phyloP scores from a whole-genome alignment of 345 rosid genomes.

The Bretschneidera sinensis region DNA sequence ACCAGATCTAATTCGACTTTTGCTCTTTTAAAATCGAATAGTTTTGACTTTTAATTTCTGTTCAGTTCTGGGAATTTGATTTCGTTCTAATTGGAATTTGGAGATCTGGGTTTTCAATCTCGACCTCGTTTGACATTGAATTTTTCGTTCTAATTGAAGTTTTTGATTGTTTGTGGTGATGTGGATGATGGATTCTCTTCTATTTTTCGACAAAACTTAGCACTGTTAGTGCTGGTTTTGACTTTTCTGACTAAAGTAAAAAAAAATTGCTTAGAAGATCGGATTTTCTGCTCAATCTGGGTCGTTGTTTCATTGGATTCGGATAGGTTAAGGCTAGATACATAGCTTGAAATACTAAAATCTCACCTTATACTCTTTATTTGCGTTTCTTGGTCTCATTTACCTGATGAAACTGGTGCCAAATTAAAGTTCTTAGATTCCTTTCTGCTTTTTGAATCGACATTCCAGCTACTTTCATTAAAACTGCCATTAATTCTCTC shows the following conservation, averaged over 20 bases:
- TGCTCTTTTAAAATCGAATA: not conserved
- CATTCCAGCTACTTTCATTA: not conserved
- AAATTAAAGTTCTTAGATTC: constrained; percentile 6
- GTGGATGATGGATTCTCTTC: not conserved
- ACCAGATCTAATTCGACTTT: constrained; percentile 39
- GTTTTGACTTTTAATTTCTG: constrained; percentile 17
- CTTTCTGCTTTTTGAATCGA: not conserved
- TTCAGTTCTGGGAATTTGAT: not conserved
- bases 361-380: not conserved
- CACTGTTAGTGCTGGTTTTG: not conserved
- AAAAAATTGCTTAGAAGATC: not conserved
- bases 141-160: constrained; percentile 2
- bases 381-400: not conserved
- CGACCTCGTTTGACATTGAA: constrained; percentile 7
- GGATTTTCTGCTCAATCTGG: constrained; percentile 12
- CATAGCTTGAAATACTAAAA: not conserved
- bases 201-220: not conserved
- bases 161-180: constrained; percentile 10
- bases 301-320: constrained; percentile 24
- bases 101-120: constrained; percentile 38
- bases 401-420: too few relatives aligned
- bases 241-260: not conserved
- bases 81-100: constrained; percentile 21
- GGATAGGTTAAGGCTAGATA: constrained; percentile 2
- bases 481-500: constrained; percentile 2